These are phyloP conservation scores for Jaapia argillacea DNA, from an alignment of 768 basidiomycete genomes.

Conservation along the genomic window DNA sequence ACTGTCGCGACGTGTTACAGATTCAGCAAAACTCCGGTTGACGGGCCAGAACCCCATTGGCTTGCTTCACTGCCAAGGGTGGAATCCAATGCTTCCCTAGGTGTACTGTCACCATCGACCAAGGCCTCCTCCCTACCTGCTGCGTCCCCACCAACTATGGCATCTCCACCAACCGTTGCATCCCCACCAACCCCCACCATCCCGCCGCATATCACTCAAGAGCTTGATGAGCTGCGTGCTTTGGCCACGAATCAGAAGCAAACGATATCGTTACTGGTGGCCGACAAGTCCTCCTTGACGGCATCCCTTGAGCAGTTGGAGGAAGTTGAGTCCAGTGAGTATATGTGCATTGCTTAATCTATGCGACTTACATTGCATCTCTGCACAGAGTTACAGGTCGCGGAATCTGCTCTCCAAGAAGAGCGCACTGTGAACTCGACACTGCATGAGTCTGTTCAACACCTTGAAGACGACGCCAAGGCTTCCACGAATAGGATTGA, in stretches of 20 bases:
- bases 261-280: conserved; percentile 68
- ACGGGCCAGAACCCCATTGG: too few species aligned
- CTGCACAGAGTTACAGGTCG: conserved; percentile 31
- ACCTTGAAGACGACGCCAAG: conserved; percentile 23
- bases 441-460: conserved; percentile 20
- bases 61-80: conserved; percentile 46
- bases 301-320: conserved; percentile 15
- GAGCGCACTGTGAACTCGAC: conserved; percentile 31
- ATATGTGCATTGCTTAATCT: neutral
- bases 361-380: conserved; percentile 1
- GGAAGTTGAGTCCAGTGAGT: conserved; percentile 1
- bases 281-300: conserved; percentile 55
- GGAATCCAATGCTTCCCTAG: conserved; percentile 17
- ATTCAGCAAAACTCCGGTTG: conserved; percentile 32
- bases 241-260: conserved; percentile 51
- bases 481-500: conserved; percentile 28
- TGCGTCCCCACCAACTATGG: conserved; percentile 6
- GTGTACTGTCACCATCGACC: conserved; percentile 22
- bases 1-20: conserved; percentile 13
- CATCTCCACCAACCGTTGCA: conserved; percentile 1
- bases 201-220: conserved; percentile 10
- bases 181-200: conserved; percentile 13
- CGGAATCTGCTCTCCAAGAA: conserved; percentile 28
- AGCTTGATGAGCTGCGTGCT: conserved; percentile 16
- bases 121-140: too few species aligned